Evolutionary conservation across 2,329 filamentous ascomycete genomes (phyloP).

Genomic region (Neoarthrinium moseri): DNA sequence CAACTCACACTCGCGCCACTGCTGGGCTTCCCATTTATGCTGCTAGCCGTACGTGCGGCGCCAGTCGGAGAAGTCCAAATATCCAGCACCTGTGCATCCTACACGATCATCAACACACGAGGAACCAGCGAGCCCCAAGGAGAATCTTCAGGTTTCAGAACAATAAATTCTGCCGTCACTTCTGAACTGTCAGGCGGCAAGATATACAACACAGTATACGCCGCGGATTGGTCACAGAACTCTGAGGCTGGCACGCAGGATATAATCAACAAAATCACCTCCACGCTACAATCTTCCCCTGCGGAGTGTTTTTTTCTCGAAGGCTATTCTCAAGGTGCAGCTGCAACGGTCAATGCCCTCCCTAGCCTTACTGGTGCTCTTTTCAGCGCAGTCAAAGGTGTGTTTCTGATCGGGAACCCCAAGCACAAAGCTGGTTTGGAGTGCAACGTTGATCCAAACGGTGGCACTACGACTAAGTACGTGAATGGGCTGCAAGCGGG

Average conservation of each 20-base stretch:
- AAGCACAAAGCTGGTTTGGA: slow-evolving; percentile 10
- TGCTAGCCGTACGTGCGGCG: not conserved
- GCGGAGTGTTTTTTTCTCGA: slow-evolving; percentile 11
- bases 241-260: slow-evolving; percentile 10
- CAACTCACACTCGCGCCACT: not conserved
- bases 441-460: slow-evolving; percentile 10
- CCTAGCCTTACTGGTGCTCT: slow-evolving; percentile 1
- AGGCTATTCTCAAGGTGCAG: slow-evolving; percentile 12
- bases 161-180: slow-evolving; percentile 7
- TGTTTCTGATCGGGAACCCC: slow-evolving; percentile 11
- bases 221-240: slow-evolving; percentile 7
- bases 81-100: slow-evolving; percentile 8
- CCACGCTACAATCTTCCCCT: slow-evolving; percentile 2
- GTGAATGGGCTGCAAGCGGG: slow-evolving; percentile 7
- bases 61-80: not conserved
- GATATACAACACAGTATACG: slow-evolving; percentile 13
- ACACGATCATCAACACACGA: slow-evolving; percentile 13
- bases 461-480: slow-evolving; percentile 8
- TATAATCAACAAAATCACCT: slow-evolving; percentile 9
- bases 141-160: slow-evolving; percentile 5
- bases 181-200: slow-evolving; percentile 5
- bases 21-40: not conserved
- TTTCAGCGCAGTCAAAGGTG: slow-evolving; percentile 11
- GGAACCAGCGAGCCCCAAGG: slow-evolving; percentile 10
- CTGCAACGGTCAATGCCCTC: slow-evolving; percentile 10